These are phyloP conservation scores for Boletus rex-veris DNA, from an alignment of 768 basidiomycete species.

Conservation along the genomic window DNA sequence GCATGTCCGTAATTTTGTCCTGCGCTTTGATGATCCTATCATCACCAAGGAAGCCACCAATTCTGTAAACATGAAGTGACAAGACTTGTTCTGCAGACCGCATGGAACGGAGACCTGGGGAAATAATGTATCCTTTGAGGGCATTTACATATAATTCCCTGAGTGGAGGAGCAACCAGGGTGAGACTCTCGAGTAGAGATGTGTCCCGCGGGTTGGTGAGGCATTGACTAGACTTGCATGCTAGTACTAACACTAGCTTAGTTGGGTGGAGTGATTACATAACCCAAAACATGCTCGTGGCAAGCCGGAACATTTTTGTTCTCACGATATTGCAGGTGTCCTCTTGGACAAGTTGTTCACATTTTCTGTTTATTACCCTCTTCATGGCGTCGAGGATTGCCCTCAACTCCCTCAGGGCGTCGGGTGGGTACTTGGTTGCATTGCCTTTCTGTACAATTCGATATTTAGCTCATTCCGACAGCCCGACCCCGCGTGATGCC, in stretches of 20 bases:
- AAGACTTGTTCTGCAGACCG: background rate
- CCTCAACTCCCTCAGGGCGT: slow-evolving; percentile 58
- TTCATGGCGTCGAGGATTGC: slow-evolving; percentile 72
- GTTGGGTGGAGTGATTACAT: slow-evolving; percentile 10
- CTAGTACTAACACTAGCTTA: no score
- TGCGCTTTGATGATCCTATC: slow-evolving; percentile 24
- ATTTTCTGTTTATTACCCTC: slow-evolving; percentile 4
- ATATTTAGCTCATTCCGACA: slow-evolving; percentile 21
- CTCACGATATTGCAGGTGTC: slow-evolving; percentile 22
- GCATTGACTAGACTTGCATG: no score
- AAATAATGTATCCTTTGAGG: background rate
- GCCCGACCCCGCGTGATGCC: slow-evolving; percentile 56
- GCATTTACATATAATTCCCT: no score
- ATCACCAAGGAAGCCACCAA: slow-evolving; percentile 24
- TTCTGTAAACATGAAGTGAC: slow-evolving; percentile 27
- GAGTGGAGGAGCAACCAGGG: no score
- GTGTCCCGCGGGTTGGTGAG: no score
- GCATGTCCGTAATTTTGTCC: slow-evolving; percentile 22
- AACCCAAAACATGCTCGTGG: slow-evolving; percentile 19
- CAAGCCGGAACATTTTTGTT: slow-evolving; percentile 32
- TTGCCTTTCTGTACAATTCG: background rate
- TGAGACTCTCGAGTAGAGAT: no score
- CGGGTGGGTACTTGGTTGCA: slow-evolving; percentile 39
- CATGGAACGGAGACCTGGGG: background rate
- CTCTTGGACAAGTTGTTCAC: slow-evolving; percentile 2